A percentile compares a stretch with the other conserved stretches of the same genome.
phyloP scores from a whole-genome alignment of 2,329 filamentous ascomycete genomes.

The Penicillium hordei region DNA sequence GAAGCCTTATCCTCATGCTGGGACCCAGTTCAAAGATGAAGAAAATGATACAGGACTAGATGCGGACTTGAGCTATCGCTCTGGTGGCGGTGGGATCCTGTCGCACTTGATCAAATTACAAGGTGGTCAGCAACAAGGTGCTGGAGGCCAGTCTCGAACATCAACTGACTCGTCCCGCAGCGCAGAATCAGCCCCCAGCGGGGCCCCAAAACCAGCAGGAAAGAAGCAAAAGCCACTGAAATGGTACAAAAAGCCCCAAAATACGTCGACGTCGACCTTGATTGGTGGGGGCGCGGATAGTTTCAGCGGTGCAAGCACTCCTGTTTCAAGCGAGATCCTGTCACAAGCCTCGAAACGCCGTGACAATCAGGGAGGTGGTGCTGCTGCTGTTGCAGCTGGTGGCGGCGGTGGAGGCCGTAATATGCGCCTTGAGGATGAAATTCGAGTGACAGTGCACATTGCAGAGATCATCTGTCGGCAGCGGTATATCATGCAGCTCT shows the following conservation, averaged over 20 bases:
- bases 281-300: conserved; percentile 17
- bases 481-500: conserved; percentile 79
- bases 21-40: conserved; percentile 11
- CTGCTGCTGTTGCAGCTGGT: conserved; percentile 1
- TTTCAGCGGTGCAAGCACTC: conserved; percentile 32
- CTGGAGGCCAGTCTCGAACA: conserved; percentile 7
- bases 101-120: conserved; percentile 33
- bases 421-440: conserved; percentile 46
- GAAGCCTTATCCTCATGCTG: conserved; percentile 15
- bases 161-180: conserved; percentile 15
- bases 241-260: conserved; percentile 37
- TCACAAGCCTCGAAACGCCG: conserved; percentile 31
- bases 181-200: conserved; percentile 1
- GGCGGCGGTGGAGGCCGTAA: conserved; percentile 5
- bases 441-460: conserved; percentile 60
- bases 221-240: conserved; percentile 26
- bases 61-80: conserved; percentile 24
- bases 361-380: conserved; percentile 11
- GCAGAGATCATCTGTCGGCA: conserved; percentile 73
- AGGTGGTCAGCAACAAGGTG: conserved; percentile 4
- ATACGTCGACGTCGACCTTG: conserved; percentile 27
- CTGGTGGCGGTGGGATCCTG: conserved; percentile 33
- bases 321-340: conserved; percentile 29
- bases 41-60: conserved; percentile 11
- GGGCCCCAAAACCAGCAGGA: conserved; percentile 11